phyloP scores from a whole-genome alignment of 768 basidiomycete genomes.

The Leccinum aurantiacum region DNA sequence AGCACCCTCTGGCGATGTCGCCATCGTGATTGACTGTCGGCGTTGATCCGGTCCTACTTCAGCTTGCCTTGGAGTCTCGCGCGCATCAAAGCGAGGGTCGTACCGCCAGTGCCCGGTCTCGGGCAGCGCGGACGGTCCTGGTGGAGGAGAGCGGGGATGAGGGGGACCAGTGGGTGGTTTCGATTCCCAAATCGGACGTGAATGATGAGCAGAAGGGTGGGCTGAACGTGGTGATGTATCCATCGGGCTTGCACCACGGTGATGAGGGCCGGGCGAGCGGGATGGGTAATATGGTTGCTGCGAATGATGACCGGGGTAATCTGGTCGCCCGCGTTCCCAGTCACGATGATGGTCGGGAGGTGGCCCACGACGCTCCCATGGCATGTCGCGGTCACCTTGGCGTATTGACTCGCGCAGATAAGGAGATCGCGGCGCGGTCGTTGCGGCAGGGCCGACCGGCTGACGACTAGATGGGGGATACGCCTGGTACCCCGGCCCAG shows the following conservation, averaged over 20 bases:
- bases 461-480: conserved; percentile 50
- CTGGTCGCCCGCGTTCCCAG: conserved; percentile 49
- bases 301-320: conserved; percentile 34
- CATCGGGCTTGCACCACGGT: conserved; percentile 49
- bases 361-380: conserved; percentile 62
- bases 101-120: conserved; percentile 55
- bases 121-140: conserved; percentile 37
- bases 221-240: conserved; percentile 61
- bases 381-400: conserved; percentile 49
- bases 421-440: conserved; percentile 56
- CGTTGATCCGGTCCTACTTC: conserved; percentile 35
- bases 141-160: conserved; percentile 34
- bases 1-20: conserved; percentile 46
- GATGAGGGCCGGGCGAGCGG: conserved; percentile 40
- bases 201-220: conserved; percentile 38
- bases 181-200: conserved; percentile 59
- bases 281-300: conserved; percentile 34
- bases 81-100: conserved; percentile 55
- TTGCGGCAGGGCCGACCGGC: conserved; percentile 52
- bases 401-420: conserved; percentile 55
- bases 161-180: conserved; percentile 43
- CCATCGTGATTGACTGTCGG: conserved; percentile 39
- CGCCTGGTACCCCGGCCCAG: conserved; percentile 45
- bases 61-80: conserved; percentile 39
- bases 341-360: conserved; percentile 47